phyloP scores from a whole-genome alignment of 352 stramenopile species.

The Pythium vanterpoolii region DNA sequence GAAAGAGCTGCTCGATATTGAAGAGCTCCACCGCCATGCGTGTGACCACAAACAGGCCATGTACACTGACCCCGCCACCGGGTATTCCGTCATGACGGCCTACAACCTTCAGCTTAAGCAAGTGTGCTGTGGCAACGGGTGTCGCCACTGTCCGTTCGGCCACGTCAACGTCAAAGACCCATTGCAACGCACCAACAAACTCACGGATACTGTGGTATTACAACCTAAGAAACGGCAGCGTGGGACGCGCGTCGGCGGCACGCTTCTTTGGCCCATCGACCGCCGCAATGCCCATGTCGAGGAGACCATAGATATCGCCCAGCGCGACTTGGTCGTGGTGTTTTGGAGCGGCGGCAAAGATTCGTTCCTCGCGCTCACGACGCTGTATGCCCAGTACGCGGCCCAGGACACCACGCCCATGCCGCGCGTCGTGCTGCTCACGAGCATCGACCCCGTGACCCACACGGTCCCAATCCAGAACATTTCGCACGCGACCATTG shows the following conservation, averaged over 20 bases:
- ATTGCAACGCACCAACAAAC: slow-evolving; percentile 34
- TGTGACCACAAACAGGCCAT: slow-evolving; percentile 61
- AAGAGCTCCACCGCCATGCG: slow-evolving; percentile 67
- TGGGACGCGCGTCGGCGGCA: slow-evolving; percentile 24
- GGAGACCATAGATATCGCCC: not conserved
- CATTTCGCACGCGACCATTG: slow-evolving; percentile 64
- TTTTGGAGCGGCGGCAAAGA: slow-evolving; percentile 91
- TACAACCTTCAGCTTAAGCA: slow-evolving; percentile 70
- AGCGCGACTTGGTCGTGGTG: slow-evolving; percentile 62
- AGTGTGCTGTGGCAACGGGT: slow-evolving; percentile 88
- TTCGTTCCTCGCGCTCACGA: slow-evolving; percentile 76
- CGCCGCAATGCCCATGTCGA: slow-evolving; percentile 17
- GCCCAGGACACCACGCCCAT: slow-evolving; percentile 23
- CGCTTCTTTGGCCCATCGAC: slow-evolving; percentile 28
- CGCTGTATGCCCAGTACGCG: slow-evolving; percentile 35
- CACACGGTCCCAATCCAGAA: slow-evolving; percentile 85
- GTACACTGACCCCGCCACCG: slow-evolving; percentile 83
- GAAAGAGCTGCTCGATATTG: slow-evolving; percentile 40
- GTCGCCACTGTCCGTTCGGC: slow-evolving; percentile 88
- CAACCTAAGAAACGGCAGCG: slow-evolving; percentile 30
- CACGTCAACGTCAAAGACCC: slow-evolving; percentile 74
- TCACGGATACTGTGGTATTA: slow-evolving; percentile 21
- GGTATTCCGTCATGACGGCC: slow-evolving; percentile 88
- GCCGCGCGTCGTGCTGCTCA: slow-evolving; percentile 74
- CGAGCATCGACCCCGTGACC: slow-evolving; percentile 76